Evolutionary conservation across 768 basidiomycete species (phyloP), one percentile per base, ranked within the genome.

Genomic region (Boletus coccyginus): DNA sequence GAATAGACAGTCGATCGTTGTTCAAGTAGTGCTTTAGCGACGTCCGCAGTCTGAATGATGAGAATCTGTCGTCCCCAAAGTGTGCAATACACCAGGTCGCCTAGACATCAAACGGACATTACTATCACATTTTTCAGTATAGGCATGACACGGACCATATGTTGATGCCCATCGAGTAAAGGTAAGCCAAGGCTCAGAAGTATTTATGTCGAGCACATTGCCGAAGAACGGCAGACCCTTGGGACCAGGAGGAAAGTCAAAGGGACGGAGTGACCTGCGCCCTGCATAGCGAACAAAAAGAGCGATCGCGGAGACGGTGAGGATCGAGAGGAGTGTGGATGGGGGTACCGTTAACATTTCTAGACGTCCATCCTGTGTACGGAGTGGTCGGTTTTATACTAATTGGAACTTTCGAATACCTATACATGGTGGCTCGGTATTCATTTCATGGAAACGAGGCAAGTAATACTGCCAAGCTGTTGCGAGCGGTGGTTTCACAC

Each of bases 1-100:
- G 76, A 76, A 52, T 77, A 78, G 49, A 66, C 58, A 11, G 56
- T 61, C 31, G 72, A 69, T 21, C 74, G 72, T 50, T 71, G 70
- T 21, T 78, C 72, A 19, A 78, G 59, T 1, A 77, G 61, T 42
- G 67, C 71, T 44, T 62, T 70, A 5, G 73, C 76, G 12, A 65
- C 52, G 48, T 68, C 61, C 36, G 54, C 48, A 36, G 66, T 71
- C 48, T 72, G 71, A 13, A 77, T 61, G 41, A 77, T 46, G 35
- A 77, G 52, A 41, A 77, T 63, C 33, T 64, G 61, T 46, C 63
- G 64, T 10, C 74, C 73, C 10, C 75, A 65, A 43, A 73, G 60
- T 19, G 57, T 61, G 29, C 73, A 66, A 44, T 70, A 70, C 38
- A 68, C 61, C 7, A 75, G 32, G 38, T 74, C 60, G 16, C 74